phyloP scores from a whole-genome alignment of 768 basidiomycete genomes.

The Cytidiella melzeri region DNA sequence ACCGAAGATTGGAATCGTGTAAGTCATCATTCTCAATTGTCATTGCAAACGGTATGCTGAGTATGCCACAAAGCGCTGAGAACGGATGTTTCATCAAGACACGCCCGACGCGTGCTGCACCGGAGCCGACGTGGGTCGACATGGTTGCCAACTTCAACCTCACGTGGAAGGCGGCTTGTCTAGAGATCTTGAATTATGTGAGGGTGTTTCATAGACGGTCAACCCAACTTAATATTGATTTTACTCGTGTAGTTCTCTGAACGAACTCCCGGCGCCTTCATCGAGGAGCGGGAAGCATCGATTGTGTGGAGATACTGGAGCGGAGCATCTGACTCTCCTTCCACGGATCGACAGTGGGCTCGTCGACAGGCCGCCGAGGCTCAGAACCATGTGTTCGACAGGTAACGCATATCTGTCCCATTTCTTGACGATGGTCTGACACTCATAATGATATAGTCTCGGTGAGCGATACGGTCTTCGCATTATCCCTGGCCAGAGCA shows the following conservation, averaged over 20 bases:
- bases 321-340: slow-evolving; percentile 29
- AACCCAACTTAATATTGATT: not conserved
- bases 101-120: slow-evolving; percentile 23
- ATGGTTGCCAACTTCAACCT: slow-evolving; percentile 77
- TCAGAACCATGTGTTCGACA: slow-evolving; percentile 88
- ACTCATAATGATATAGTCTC: slow-evolving; percentile 38
- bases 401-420: slow-evolving; percentile 27
- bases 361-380: slow-evolving; percentile 84
- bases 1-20: slow-evolving; percentile 73
- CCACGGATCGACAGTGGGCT: slow-evolving; percentile 71
- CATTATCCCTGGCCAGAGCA: slow-evolving; percentile 74
- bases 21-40: slow-evolving; percentile 27
- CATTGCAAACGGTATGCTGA: too few relatives aligned
- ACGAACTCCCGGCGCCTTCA: slow-evolving; percentile 79
- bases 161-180: slow-evolving; percentile 73
- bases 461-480: slow-evolving; percentile 80
- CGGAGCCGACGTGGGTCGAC: slow-evolving; percentile 58
- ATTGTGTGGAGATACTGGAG: slow-evolving; percentile 86
- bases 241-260: slow-evolving; percentile 67
- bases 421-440: not conserved
- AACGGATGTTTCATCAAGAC: slow-evolving; percentile 84
- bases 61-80: slow-evolving; percentile 71
- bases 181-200: slow-evolving; percentile 83
- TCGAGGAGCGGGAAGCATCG: slow-evolving; percentile 79
- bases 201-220: slow-evolving; percentile 24